phyloP scores from a whole-genome alignment of 805 yeast species.

The Saccharomycopsis malanga region DNA sequence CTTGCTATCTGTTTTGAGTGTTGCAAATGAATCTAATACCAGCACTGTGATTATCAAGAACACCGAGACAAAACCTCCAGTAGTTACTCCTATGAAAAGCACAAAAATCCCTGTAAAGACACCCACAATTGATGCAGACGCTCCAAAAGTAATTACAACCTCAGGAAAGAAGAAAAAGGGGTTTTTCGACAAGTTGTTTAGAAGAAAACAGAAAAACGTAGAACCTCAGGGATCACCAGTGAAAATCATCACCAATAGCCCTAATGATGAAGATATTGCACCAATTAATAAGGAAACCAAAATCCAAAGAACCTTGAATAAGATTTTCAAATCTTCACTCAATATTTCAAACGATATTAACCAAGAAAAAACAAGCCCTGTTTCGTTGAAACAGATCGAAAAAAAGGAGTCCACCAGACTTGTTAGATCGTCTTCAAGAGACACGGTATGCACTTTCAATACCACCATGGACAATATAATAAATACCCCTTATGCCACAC shows the following conservation, averaged over 20 bases:
- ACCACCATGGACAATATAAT: constrained; percentile 10
- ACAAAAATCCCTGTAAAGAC: neutral
- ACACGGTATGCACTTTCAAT: constrained; percentile 3
- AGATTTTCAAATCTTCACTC: constrained; percentile 12
- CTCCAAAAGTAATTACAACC: neutral
- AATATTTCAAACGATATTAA: constrained; percentile 4
- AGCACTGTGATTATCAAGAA: neutral
- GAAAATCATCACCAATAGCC: constrained; percentile 7
- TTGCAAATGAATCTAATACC: neutral
- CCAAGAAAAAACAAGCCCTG: too few relatives aligned
- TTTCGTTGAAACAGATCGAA: too few relatives aligned
- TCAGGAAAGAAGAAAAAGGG: constrained; percentile 14
- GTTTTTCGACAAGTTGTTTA: constrained; percentile 20
- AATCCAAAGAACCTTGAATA: constrained; percentile 11
- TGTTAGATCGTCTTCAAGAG: neutral
- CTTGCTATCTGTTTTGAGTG: constrained; percentile 9
- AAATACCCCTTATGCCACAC: constrained; percentile 13
- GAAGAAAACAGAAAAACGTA: constrained; percentile 17
- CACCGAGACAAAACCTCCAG: neutral
- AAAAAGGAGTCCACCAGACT: neutral
- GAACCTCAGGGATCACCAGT: constrained; percentile 5
- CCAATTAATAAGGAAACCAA: constrained; percentile 3
- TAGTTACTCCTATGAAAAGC: neutral
- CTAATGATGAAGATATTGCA: neutral
- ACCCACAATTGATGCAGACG: neutral